phyloP scores from a whole-genome alignment of 2,329 filamentous ascomycete species.

The Microcyclospora tardicrescens region DNA sequence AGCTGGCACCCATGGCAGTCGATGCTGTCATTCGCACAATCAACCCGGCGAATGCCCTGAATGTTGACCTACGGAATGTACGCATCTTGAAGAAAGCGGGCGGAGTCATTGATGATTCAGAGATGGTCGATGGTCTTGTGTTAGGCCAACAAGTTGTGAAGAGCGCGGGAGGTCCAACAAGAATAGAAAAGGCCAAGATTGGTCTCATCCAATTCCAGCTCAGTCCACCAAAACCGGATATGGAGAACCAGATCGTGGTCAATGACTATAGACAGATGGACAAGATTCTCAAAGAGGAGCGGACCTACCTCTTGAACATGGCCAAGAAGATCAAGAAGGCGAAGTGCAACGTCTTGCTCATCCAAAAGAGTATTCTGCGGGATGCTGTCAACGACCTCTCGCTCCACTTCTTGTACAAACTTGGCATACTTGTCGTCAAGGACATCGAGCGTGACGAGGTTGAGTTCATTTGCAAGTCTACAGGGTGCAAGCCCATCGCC shows the following conservation, averaged over 20 bases:
- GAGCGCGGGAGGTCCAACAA: constrained; percentile 74
- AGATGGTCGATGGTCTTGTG: constrained; percentile 89
- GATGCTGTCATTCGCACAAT: constrained; percentile 94
- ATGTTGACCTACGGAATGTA: constrained; percentile 93
- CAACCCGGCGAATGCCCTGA: constrained; percentile 87
- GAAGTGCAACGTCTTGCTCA: constrained; percentile 96
- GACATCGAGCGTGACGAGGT: constrained; percentile 98
- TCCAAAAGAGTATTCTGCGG: constrained; percentile 95
- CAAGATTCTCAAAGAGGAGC: constrained; percentile 99
- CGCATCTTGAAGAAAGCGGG: constrained; percentile 95
- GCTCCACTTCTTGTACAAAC: constrained; percentile 91
- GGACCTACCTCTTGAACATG: constrained; percentile 94
- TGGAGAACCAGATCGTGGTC: constrained; percentile 99
- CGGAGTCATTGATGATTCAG: constrained; percentile 95
- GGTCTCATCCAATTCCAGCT: constrained; percentile 97
- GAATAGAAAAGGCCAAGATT: constrained; percentile 96
- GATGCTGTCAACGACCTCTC: constrained; percentile 97
- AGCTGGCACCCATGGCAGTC: constrained; percentile 94
- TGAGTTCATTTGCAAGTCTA: constrained; percentile 98
- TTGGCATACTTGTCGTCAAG: constrained; percentile 91
- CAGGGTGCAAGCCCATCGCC: constrained; percentile 96
- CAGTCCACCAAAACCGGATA: constrained; percentile 96
- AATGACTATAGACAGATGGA: constrained; percentile 99
- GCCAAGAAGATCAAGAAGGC: constrained; percentile 99
- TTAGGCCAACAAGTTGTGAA: constrained; percentile 89